These are phyloP conservation scores for Penicillium cataractarum DNA, from an alignment of 495 filamentous ascomycete genomes.

Conservation along the genomic window DNA sequence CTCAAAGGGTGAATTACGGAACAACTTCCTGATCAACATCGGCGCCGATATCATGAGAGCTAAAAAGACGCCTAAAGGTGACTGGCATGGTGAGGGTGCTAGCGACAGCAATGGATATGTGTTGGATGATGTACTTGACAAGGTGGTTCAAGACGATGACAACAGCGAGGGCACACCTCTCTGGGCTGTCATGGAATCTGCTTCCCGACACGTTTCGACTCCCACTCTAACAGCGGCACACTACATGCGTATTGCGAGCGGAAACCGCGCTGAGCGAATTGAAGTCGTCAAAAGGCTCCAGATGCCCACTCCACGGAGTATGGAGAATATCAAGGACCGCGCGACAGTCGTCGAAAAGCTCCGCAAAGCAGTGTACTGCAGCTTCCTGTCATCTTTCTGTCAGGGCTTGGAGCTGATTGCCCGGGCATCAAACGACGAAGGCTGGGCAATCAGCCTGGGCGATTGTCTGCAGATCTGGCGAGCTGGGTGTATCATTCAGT, in stretches of 20 bases:
- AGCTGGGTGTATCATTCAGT: constrained; percentile 73
- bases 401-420: constrained; percentile 72
- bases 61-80: constrained; percentile 44
- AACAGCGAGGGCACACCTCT: constrained; percentile 69
- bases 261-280: constrained; percentile 60
- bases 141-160: constrained; percentile 74
- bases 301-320: constrained; percentile 45
- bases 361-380: constrained; percentile 61
- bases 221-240: constrained; percentile 68
- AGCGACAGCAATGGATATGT: constrained; percentile 48
- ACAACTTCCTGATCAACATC: constrained; percentile 66
- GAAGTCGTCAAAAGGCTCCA: constrained; percentile 48
- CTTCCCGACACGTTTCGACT: constrained; percentile 62
- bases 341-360: constrained; percentile 61
- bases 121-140: constrained; percentile 69
- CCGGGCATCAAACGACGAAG: constrained; percentile 59
- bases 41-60: constrained; percentile 63
- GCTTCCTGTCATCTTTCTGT: constrained; percentile 65
- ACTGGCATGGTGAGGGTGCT: constrained; percentile 45
- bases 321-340: constrained; percentile 46
- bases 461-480: constrained; percentile 71
- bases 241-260: constrained; percentile 66
- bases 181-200: constrained; percentile 66
- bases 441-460: constrained; percentile 64
- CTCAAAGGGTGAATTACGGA: constrained; percentile 56